These are phyloP conservation scores for Aspergillus neoniger DNA, from an alignment of 2,329 filamentous ascomycete genomes.

Conservation along the genomic window DNA sequence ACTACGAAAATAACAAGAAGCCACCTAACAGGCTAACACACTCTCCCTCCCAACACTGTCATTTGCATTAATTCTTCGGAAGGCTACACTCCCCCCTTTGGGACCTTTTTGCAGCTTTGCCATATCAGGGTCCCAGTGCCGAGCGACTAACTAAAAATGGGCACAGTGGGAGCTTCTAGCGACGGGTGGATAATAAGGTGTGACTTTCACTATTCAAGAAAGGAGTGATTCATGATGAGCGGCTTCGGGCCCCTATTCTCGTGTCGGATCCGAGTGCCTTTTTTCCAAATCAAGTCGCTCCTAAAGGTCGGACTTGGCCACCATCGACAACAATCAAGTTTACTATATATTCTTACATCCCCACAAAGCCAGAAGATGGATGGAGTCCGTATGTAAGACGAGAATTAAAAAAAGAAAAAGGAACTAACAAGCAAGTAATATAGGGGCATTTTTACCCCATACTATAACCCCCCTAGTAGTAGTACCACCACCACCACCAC, in stretches of 20 bases:
- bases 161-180: neutral
- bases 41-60: neutral
- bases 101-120: neutral
- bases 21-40: conserved; percentile 1
- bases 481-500: neutral
- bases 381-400: neutral
- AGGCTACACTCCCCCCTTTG: neutral
- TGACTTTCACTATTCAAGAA: neutral
- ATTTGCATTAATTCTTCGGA: neutral
- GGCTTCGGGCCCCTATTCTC: neutral
- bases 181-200: neutral
- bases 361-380: neutral
- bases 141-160: neutral
- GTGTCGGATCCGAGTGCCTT: neutral
- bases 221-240: neutral
- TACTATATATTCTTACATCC: neutral
- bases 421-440: too few species aligned
- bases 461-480: neutral
- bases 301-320: neutral
- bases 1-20: conserved; percentile 1
- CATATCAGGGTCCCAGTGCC: neutral
- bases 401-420: too few species aligned
- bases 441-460: too few species aligned
- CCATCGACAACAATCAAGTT: neutral
- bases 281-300: neutral